These are phyloP conservation scores for Trichoderma erinaceum DNA, from an alignment of 495 filamentous ascomycete species.

Conservation along the genomic window DNA sequence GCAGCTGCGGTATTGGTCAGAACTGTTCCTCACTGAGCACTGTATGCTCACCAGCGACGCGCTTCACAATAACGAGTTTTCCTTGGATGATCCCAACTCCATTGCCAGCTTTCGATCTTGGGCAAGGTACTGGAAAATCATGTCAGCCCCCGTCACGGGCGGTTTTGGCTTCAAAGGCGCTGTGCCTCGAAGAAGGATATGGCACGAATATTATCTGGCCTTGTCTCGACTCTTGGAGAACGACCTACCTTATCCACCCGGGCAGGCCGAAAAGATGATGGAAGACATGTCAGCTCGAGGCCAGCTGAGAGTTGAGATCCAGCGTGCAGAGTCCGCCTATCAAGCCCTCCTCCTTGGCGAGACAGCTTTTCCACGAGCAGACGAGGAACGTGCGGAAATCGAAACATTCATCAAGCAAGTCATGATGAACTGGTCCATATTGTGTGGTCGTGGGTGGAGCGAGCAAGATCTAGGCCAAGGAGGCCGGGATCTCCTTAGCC, in stretches of 20 bases:
- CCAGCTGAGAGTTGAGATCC: constrained; percentile 65
- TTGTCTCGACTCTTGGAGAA: constrained; percentile 60
- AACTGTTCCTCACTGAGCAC: constrained; percentile 64
- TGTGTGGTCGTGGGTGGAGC: constrained; percentile 68
- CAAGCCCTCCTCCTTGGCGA: constrained; percentile 67
- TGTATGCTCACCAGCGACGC: constrained; percentile 59
- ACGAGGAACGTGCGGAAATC: constrained; percentile 63
- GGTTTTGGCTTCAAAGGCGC: constrained; percentile 42
- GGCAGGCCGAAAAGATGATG: constrained; percentile 30
- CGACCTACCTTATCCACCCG: constrained; percentile 45
- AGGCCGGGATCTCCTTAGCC: constrained; percentile 63
- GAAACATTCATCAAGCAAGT: constrained; percentile 76
- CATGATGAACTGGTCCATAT: constrained; percentile 74
- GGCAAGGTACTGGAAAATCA: constrained; percentile 52
- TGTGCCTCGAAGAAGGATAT: constrained; percentile 54
- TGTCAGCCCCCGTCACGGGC: constrained; percentile 30
- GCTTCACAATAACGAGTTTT: constrained; percentile 39
- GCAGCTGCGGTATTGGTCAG: constrained; percentile 69
- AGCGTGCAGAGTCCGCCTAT: constrained; percentile 65
- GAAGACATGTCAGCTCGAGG: constrained; percentile 48
- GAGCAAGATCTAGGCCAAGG: constrained; percentile 74
- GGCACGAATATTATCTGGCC: constrained; percentile 73
- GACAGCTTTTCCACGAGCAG: constrained; percentile 75
- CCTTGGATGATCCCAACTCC: constrained; percentile 41
- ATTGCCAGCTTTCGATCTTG: constrained; percentile 57